A percentile compares a stretch with the other conserved stretches of the same genome.
Evolutionary conservation across 2,329 filamentous ascomycete species (phyloP).

Genomic region (Onygenales sp.): DNA sequence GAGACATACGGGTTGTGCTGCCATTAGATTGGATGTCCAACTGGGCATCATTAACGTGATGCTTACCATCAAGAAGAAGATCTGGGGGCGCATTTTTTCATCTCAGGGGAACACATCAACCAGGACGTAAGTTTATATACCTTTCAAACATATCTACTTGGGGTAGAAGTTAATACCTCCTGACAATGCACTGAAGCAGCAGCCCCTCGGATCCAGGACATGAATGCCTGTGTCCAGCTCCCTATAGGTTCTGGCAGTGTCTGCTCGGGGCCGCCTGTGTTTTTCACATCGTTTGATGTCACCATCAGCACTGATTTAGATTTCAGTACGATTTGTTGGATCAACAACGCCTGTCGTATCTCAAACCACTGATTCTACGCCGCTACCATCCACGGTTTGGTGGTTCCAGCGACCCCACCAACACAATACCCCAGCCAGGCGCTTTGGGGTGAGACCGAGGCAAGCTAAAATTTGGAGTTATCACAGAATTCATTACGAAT

Average conservation of each 20-base stretch:
- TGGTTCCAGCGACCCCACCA: too few species aligned
- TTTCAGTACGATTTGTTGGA: conserved; percentile 60
- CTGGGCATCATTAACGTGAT: conserved; percentile 27
- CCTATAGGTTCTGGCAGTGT: conserved; percentile 60
- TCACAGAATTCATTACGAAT: too few species aligned
- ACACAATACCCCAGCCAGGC: too few species aligned
- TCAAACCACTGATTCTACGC: conserved; percentile 79
- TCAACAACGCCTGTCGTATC: conserved; percentile 80
- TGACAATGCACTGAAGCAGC: conserved; percentile 68
- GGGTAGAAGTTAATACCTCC: neutral
- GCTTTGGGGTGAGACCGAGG: too few species aligned
- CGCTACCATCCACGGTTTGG: conserved; percentile 69
- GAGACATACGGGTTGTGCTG: too few species aligned
- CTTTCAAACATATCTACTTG: neutral
- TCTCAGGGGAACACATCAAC: conserved; percentile 63
- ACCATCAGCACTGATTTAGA: conserved; percentile 84
- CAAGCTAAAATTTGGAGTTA: too few species aligned
- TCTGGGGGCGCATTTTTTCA: conserved; percentile 72
- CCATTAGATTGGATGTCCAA: too few species aligned
- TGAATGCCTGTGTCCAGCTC: conserved; percentile 82
- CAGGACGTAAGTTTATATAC: conserved; percentile 48
- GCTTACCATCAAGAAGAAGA: conserved; percentile 65
- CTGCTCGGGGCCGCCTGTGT: conserved; percentile 58
- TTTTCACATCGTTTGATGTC: conserved; percentile 71
- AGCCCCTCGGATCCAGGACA: conserved; percentile 63